These are phyloP conservation scores for Lasiosphaeria hispida DNA, from an alignment of 495 filamentous ascomycete genomes.

Conservation along the genomic window DNA sequence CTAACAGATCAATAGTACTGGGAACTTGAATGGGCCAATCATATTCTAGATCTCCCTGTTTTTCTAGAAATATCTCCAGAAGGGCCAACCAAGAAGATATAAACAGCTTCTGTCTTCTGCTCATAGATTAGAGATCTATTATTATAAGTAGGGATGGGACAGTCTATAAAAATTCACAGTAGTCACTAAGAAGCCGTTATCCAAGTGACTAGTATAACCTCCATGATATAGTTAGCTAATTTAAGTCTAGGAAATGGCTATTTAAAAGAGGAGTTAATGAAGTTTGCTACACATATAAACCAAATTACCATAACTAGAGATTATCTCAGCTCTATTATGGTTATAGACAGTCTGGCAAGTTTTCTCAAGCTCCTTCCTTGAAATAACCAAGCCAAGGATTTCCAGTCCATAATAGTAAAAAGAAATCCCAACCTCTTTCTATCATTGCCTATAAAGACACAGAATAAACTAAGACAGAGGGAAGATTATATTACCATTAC, in stretches of 20 bases:
- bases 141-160: background rate
- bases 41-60: background rate
- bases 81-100: background rate
- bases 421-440: constrained; percentile 20
- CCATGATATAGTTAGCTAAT: background rate
- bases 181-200: background rate
- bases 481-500: constrained; percentile 17
- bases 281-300: background rate
- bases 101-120: background rate
- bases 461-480: constrained; percentile 18
- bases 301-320: background rate
- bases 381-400: background rate
- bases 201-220: background rate
- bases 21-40: constrained; percentile 3
- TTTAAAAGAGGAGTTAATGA: background rate
- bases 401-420: constrained; percentile 15
- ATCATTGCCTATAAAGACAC: constrained; percentile 17
- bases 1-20: background rate
- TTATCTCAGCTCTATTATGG: background rate
- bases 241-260: background rate
- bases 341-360: background rate
- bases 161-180: background rate
- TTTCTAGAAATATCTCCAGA: constrained; percentile 4
- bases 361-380: background rate
- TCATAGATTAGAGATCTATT: background rate